Evolutionary conservation across 2,329 filamentous ascomycete species (phyloP), one percentile per base, ranked within the genome.

Genomic region (Coniochaeta sp.): DNA sequence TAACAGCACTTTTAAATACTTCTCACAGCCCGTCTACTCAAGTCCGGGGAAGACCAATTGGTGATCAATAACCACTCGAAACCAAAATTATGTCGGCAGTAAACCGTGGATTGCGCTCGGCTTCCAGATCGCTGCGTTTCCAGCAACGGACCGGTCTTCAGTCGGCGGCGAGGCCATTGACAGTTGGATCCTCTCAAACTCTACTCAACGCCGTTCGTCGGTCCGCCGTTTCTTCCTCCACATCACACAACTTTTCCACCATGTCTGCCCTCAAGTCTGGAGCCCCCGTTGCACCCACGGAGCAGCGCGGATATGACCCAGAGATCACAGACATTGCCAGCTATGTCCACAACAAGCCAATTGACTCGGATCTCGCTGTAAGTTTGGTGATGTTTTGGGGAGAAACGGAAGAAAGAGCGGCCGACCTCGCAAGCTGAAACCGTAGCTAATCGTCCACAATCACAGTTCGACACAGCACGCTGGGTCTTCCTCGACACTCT

Each of bases 401-500:
- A 32, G 26, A 22, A 12, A n/a, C 22, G 14, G n/a, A 50, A 24
- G n/a, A 28, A 55, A 30, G 7, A 55, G 16, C 38, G n/a, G 26
- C 55, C 55, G n/a, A 40, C 55, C 55, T 34, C 55, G 30, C 24
- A 40, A 24, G 47, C 40, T 26, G 5, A 16, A 40, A 50, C 64
- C 64, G 65, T 57, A 60, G 58, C 65, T 65, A 65, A 64, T 62
- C 60, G 55, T 57, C 44, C 30, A 61, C 42, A 54, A 58, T 12
- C 63, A 63, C 66, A 95, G 90, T 96, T 90, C 73, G 95, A 99
- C 76, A 99, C 95, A 56, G 95, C 95, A 64, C 89, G 95, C 78
- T 93, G 92, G 81, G 93, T 98, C 67, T 92, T 99, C 76, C 86
- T 98, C 72, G 95, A 99, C 76, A 98, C 95, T 60, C 85, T 99